Evolutionary conservation across 768 basidiomycete genomes (phyloP).

Genomic region (Tubosaeta brunneosetosa): DNA sequence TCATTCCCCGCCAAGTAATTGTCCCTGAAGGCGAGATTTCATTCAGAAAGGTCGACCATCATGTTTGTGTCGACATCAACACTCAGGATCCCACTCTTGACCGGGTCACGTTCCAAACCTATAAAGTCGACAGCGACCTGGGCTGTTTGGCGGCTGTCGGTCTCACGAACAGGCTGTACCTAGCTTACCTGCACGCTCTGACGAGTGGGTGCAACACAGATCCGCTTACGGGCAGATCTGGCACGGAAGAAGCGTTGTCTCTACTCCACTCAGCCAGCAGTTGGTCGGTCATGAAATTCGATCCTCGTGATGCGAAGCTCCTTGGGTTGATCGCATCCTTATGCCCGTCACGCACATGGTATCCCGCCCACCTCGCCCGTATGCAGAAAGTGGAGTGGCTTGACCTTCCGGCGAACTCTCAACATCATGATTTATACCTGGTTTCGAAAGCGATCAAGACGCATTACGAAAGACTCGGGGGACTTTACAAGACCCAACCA

Average conservation of each 20-base stretch:
- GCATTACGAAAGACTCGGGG: conserved; percentile 15
- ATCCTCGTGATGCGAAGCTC: conserved; percentile 22
- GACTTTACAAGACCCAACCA: conserved; percentile 1
- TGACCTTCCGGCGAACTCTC: conserved; percentile 20
- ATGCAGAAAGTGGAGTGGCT: conserved; percentile 38
- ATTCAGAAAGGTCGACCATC: conserved; percentile 23
- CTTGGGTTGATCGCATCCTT: conserved; percentile 31
- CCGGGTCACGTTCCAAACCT: conserved; percentile 20
- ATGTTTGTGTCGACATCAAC: conserved; percentile 8
- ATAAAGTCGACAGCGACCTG: conserved; percentile 25
- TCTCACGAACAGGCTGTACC: conserved; percentile 31
- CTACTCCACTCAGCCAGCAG: conserved; percentile 35
- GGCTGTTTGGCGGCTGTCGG: conserved; percentile 16
- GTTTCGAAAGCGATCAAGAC: conserved; percentile 25
- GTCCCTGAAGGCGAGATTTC: conserved; percentile 36
- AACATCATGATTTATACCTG: conserved; percentile 27
- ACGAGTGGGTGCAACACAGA: conserved; percentile 38
- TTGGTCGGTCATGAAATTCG: conserved; percentile 36
- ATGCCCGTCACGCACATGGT: conserved; percentile 33
- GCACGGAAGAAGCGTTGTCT: conserved; percentile 27
- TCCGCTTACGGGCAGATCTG: conserved; percentile 32
- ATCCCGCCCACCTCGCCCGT: conserved; percentile 32
- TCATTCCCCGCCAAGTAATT: conserved; percentile 23
- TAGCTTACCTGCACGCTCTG: conserved; percentile 43
- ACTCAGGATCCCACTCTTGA: neutral